phyloP scores from a whole-genome alignment of 2,329 filamentous ascomycete genomes.

The Aspergillus candidus region DNA sequence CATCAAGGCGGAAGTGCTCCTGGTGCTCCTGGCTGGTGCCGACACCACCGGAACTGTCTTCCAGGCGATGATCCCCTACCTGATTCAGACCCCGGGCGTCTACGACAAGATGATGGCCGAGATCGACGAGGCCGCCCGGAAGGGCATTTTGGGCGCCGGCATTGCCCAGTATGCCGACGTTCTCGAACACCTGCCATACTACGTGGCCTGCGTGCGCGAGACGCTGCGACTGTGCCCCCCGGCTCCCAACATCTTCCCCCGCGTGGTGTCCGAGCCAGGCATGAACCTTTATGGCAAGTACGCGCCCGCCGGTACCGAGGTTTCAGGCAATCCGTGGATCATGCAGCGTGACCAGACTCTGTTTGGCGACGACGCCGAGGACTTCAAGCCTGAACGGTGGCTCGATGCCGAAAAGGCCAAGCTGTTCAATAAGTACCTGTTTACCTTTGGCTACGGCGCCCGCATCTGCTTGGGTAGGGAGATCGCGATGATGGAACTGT shows the following conservation, averaged over 20 bases:
- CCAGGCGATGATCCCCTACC: slow-evolving; percentile 42
- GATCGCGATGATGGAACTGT: slow-evolving; percentile 50
- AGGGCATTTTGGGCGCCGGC: slow-evolving; percentile 22
- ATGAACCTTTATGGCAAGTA: slow-evolving; percentile 36
- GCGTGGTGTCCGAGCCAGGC: slow-evolving; percentile 36
- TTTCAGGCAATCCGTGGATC: slow-evolving; percentile 45
- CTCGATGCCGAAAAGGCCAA: slow-evolving; percentile 33
- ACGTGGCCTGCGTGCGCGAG: slow-evolving; percentile 48
- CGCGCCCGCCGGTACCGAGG: slow-evolving; percentile 39
- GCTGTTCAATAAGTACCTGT: slow-evolving; percentile 43
- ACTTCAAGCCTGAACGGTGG: slow-evolving; percentile 40
- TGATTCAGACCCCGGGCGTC: slow-evolving; percentile 35
- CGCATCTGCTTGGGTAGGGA: slow-evolving; percentile 46
- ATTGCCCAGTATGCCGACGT: slow-evolving; percentile 42
- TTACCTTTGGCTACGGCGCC: slow-evolving; percentile 48
- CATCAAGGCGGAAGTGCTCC: slow-evolving; percentile 49
- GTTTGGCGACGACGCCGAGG: slow-evolving; percentile 37
- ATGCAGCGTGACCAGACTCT: slow-evolving; percentile 42
- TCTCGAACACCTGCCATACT: slow-evolving; percentile 41
- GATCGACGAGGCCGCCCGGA: slow-evolving; percentile 37
- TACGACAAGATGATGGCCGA: slow-evolving; percentile 46
- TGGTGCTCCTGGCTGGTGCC: slow-evolving; percentile 48
- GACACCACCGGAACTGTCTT: slow-evolving; percentile 50
- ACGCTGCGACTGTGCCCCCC: slow-evolving; percentile 47
- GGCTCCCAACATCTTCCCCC: slow-evolving; percentile 48